A percentile compares a stretch with the other conserved stretches of the same genome.
Conservation (phyloP, 176 grass and related monocot genomes). For the Oryza glaberrima region DNA sequence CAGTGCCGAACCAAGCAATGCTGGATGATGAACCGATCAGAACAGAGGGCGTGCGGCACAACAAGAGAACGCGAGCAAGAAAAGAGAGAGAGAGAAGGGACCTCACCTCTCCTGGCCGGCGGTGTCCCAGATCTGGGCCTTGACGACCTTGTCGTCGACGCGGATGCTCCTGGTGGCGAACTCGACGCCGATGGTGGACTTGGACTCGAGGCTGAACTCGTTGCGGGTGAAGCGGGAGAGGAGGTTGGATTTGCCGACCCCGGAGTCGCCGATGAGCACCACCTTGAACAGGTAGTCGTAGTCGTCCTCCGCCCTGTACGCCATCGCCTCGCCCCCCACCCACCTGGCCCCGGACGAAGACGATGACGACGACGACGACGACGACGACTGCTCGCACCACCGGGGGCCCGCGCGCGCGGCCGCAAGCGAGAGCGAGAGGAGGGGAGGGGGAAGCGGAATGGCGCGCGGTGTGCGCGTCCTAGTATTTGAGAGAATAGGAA, state of each 20-base stretch:
- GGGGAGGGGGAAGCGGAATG: not conserved
- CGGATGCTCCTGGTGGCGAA: conserved; percentile 80
- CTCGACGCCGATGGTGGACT: conserved; percentile 93
- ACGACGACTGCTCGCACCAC: conserved; percentile 4
- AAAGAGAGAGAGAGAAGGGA: not conserved
- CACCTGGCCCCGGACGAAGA: too few relatives aligned
- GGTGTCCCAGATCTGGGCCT: conserved; percentile 92
- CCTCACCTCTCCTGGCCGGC: conserved; percentile 82
- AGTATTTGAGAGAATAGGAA: not conserved
- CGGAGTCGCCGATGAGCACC: conserved; percentile 85
- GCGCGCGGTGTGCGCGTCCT: not conserved
- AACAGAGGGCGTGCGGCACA: not conserved
- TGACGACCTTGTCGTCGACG: conserved; percentile 79
- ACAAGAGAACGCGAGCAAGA: not conserved
- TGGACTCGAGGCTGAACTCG: conserved; percentile 93
- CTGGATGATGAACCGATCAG: not conserved
- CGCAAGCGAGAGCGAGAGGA: not conserved
- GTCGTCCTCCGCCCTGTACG: conserved; percentile 82
- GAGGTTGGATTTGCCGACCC: conserved; percentile 83
- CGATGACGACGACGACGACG: too few relatives aligned
- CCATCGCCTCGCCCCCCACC: conserved; percentile 27
- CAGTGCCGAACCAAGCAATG: not conserved
- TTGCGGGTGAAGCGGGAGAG: conserved; percentile 79
- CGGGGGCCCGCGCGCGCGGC: not conserved
- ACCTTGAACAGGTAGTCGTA: conserved; percentile 93